Evolutionary conservation across 257 asterid genomes (phyloP).

Genomic region (Paulownia fortunei): DNA sequence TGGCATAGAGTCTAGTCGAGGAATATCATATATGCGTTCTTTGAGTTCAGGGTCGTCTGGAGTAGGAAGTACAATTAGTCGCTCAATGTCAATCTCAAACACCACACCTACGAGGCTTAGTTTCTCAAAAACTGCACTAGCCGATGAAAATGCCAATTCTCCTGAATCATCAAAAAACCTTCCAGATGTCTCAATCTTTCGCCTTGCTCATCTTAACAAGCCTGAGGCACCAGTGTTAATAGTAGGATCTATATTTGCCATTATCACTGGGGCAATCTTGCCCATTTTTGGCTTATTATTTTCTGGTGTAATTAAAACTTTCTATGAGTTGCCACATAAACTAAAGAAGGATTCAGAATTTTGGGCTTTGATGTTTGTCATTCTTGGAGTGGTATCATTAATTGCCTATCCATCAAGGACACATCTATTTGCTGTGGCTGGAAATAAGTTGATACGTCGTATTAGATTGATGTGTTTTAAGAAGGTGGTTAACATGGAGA

Average conservation of each 20-base stretch:
- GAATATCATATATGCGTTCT: slow-evolving; percentile 48
- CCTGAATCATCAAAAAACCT: slow-evolving; percentile 22
- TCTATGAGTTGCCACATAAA: too few relatives aligned
- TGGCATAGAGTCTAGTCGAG: slow-evolving; percentile 45
- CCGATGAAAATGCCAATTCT: background rate
- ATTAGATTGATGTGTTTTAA: too few relatives aligned
- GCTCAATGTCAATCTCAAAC: slow-evolving; percentile 31
- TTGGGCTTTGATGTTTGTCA: too few relatives aligned
- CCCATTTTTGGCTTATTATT: slow-evolving; percentile 44
- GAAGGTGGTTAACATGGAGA: too few relatives aligned
- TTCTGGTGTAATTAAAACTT: slow-evolving; percentile 35
- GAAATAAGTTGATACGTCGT: too few relatives aligned
- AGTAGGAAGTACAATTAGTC: slow-evolving; percentile 41
- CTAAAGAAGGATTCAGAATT: too few relatives aligned
- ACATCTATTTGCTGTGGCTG: too few relatives aligned
- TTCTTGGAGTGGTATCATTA: too few relatives aligned
- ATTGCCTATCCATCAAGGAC: too few relatives aligned
- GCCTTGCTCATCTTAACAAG: slow-evolving; percentile 54
- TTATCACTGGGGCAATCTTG: slow-evolving; percentile 35
- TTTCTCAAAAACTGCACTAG: background rate
- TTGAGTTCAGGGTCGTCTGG: slow-evolving; percentile 54
- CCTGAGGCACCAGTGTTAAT: slow-evolving; percentile 48
- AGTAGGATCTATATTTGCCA: slow-evolving; percentile 40
- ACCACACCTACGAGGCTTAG: background rate
- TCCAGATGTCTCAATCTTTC: slow-evolving; percentile 41